Percentiles rank a stretch among this genome's conserved stretches.
These are phyloP conservation scores for Lunularia cruciata DNA, from an alignment of 225 moss, liverwort and hornwort species.

Conservation along the genomic window DNA sequence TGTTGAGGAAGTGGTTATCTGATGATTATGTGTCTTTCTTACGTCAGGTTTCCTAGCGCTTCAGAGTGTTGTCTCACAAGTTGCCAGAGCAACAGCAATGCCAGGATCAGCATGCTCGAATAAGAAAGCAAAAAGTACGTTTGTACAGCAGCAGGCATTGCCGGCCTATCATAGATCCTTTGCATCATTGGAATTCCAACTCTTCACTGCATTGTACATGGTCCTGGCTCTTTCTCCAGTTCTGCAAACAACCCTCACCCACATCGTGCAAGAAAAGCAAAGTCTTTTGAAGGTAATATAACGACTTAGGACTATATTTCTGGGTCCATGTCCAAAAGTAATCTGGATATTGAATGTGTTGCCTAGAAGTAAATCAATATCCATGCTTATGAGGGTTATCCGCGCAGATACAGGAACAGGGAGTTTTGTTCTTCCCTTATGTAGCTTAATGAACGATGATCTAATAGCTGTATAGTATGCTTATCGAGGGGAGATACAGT, in stretches of 20 bases:
- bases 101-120: slow-evolving; percentile 56
- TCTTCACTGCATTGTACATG: slow-evolving; percentile 86
- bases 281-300: slow-evolving; percentile 68
- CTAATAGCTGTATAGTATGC: no score
- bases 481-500: no score
- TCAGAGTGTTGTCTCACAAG: slow-evolving; percentile 77
- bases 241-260: slow-evolving; percentile 76
- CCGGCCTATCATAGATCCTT: slow-evolving; percentile 70
- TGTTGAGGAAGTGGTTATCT: no score
- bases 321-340: no score
- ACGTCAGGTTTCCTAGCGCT: slow-evolving; percentile 81
- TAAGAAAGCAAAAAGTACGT: slow-evolving; percentile 55
- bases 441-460: no score
- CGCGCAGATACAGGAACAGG: no score
- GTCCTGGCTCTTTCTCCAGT: slow-evolving; percentile 87
- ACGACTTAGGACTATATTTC: no score
- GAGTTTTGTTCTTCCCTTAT: no score
- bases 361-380: no score
- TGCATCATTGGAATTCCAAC: slow-evolving; percentile 75
- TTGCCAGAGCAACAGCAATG: slow-evolving; percentile 63
- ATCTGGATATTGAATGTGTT: no score
- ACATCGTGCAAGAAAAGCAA: slow-evolving; percentile 85
- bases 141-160: slow-evolving; percentile 75
- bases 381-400: no score
- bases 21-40: slow-evolving; percentile 6